Evolutionary conservation across 352 stramenopile species (phyloP).

Genomic region (Peronospora farinosa): DNA sequence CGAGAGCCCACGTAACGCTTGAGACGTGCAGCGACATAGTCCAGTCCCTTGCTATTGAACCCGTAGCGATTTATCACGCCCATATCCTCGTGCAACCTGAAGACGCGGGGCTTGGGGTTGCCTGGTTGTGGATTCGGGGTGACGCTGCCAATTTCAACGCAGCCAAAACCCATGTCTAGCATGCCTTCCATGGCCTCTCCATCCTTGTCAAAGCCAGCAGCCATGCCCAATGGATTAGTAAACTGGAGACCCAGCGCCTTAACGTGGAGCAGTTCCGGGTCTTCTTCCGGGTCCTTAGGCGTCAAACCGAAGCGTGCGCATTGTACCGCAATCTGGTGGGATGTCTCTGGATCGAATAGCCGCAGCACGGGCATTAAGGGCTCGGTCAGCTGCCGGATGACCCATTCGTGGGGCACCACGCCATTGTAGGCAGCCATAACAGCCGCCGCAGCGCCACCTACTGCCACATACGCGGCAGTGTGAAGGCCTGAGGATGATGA

Average conservation of each 20-base stretch:
- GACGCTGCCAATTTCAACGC: constrained; percentile 93
- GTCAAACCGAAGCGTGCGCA: constrained; percentile 61
- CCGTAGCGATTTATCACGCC: constrained; percentile 98
- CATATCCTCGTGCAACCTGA: constrained; percentile 90
- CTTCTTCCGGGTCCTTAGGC: constrained; percentile 50
- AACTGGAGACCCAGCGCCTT: constrained; percentile 72
- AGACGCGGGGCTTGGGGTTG: constrained; percentile 95
- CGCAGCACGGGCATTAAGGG: constrained; percentile 78
- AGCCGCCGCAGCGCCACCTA: constrained; percentile 47
- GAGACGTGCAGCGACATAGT: constrained; percentile 67
- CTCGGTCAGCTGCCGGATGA: constrained; percentile 62
- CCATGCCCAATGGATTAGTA: constrained; percentile 91
- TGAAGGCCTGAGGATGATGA: constrained; percentile 15
- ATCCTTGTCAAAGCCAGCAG: constrained; percentile 98
- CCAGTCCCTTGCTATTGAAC: constrained; percentile 94
- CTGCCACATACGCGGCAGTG: constrained; percentile 30
- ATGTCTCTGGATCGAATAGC: constrained; percentile 79
- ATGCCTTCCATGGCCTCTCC: constrained; percentile 90
- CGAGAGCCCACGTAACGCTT: constrained; percentile 46
- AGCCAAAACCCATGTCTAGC: constrained; percentile 91
- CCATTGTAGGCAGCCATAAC: constrained; percentile 58
- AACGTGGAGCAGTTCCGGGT: constrained; percentile 52
- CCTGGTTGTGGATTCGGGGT: constrained; percentile 90
- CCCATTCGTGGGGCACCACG: constrained; percentile 67
- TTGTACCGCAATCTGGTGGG: constrained; percentile 81